These are phyloP conservation scores for Colletotrichum sp. DNA, from an alignment of 2,329 filamentous ascomycete genomes.

Conservation along the genomic window DNA sequence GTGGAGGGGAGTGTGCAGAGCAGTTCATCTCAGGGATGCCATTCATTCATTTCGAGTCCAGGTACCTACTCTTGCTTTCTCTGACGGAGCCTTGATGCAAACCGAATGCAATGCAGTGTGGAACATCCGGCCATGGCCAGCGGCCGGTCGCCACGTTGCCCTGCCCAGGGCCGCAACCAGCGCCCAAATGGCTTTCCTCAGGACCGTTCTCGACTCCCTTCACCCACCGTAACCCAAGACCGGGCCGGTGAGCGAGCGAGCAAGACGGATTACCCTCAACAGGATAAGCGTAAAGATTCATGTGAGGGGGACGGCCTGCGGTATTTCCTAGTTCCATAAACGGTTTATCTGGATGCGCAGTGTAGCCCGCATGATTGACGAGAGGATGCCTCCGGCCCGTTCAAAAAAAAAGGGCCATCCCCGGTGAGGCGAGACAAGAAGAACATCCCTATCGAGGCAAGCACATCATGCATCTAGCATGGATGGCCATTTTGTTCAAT, in stretches of 20 bases:
- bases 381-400: neutral
- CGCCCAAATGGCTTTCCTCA: neutral
- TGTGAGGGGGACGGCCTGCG: slow-evolving; percentile 27
- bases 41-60: neutral
- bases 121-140: slow-evolving; percentile 21
- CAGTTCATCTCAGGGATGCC: neutral
- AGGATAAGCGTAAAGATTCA: slow-evolving; percentile 17
- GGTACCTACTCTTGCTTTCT: neutral
- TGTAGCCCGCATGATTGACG: neutral
- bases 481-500: neutral
- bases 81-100: neutral
- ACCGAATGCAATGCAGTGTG: slow-evolving; percentile 21
- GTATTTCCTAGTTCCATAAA: slow-evolving; percentile 18
- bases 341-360: neutral
- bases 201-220: neutral
- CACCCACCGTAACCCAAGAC: neutral
- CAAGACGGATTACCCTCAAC: neutral
- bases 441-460: neutral
- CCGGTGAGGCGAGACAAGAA: neutral
- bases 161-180: slow-evolving; percentile 13
- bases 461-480: neutral
- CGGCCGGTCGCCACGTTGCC: slow-evolving; percentile 24
- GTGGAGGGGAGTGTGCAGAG: neutral
- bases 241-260: neutral
- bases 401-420: neutral